A percentile compares a stretch with the other conserved stretches of the same genome.
These are phyloP conservation scores for Eucalyptus marginata DNA, from an alignment of 345 rosid species.

Conservation along the genomic window DNA sequence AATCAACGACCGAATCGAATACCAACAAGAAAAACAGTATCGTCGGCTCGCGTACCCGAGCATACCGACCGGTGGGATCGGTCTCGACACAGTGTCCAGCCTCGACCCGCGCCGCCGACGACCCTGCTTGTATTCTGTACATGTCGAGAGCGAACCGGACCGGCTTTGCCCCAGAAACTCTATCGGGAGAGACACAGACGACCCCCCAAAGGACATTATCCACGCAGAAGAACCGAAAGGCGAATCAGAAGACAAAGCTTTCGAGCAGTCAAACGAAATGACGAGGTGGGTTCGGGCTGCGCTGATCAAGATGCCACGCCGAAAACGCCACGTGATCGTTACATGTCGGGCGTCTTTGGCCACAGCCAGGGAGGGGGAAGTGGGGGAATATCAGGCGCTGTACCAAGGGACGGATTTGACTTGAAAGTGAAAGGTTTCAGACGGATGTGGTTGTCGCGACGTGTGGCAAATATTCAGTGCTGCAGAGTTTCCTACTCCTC, in stretches of 20 bases:
- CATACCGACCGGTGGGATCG: neutral
- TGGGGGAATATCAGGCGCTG: neutral
- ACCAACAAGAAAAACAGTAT: neutral
- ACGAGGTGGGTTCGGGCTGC: neutral
- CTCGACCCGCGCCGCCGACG: neutral
- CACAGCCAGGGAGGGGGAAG: neutral
- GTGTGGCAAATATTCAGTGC: neutral
- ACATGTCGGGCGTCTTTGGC: neutral
- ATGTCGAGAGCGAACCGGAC: neutral
- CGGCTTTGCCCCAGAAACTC: neutral
- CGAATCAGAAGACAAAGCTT: neutral
- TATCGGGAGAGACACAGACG: neutral
- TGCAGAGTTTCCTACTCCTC: neutral
- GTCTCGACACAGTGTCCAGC: neutral
- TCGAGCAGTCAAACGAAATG: neutral
- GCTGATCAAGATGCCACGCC: neutral
- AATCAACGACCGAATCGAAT: neutral
- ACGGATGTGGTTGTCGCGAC: neutral
- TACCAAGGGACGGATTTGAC: neutral
- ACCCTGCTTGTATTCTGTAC: neutral
- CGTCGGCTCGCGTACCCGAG: neutral
- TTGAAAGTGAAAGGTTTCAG: neutral
- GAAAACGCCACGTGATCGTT: neutral
- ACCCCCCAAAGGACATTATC: neutral
- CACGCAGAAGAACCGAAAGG: neutral